These are phyloP conservation scores for Hirsutella thompsonii DNA, from an alignment of 2,329 filamentous ascomycete genomes.

Conservation along the genomic window DNA sequence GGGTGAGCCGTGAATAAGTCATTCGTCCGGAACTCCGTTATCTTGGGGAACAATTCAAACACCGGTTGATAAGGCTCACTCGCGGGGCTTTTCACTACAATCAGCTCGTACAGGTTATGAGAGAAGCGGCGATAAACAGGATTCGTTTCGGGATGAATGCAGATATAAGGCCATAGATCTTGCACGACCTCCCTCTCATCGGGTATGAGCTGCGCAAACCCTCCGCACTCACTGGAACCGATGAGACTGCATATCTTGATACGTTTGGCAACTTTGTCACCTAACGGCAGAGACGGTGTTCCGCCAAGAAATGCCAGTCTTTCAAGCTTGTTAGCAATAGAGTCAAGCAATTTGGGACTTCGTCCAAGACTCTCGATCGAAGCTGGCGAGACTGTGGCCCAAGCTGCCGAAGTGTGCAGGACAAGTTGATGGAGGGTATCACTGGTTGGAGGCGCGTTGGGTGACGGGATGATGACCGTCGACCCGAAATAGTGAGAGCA, in stretches of 20 bases:
- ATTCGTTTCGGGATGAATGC: background rate
- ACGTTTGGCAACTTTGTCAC: background rate
- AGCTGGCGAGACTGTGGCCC: background rate
- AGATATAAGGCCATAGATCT: slow-evolving; percentile 1
- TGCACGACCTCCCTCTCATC: background rate
- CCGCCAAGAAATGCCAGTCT: background rate
- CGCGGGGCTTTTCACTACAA: background rate
- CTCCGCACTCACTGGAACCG: slow-evolving; percentile 1
- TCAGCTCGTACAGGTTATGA: background rate
- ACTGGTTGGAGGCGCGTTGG: background rate
- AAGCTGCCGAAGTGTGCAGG: background rate
- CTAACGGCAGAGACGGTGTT: background rate
- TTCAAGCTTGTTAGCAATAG: background rate
- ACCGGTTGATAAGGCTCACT: background rate
- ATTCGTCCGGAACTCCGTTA: background rate
- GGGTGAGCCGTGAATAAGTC: background rate
- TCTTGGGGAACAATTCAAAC: background rate
- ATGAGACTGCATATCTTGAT: background rate
- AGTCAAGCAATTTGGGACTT: background rate
- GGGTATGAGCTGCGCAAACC: background rate
- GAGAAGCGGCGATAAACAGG: background rate
- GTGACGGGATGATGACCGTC: background rate
- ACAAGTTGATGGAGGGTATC: background rate
- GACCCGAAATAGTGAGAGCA: background rate
- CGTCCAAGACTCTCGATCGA: background rate